Evolutionary conservation across 441 rosid genomes (phyloP).

Genomic region (Jatropha podagrica): DNA sequence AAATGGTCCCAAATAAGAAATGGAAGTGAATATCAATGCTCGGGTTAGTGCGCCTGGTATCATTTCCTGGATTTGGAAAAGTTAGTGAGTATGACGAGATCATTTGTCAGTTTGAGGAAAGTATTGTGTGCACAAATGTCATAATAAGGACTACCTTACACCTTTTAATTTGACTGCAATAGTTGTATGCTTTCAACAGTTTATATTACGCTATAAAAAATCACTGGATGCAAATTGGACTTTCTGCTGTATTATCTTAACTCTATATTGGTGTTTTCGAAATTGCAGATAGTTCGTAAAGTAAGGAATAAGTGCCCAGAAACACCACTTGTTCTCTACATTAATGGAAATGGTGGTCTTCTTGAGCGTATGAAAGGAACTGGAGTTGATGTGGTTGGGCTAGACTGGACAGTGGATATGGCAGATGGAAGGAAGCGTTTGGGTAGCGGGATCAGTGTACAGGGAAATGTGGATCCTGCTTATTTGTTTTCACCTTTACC

Average conservation of each 20-base stretch:
- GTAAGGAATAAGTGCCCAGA: slow-evolving; percentile 72
- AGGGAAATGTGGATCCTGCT: slow-evolving; percentile 94
- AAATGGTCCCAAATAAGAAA: not conserved
- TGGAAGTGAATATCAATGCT: not conserved
- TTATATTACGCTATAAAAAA: not conserved
- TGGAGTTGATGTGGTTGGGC: slow-evolving; percentile 93
- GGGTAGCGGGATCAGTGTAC: slow-evolving; percentile 66
- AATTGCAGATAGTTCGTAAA: slow-evolving; percentile 53
- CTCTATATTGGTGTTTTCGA: not conserved
- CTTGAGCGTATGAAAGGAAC: slow-evolving; percentile 88
- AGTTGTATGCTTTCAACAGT: not conserved
- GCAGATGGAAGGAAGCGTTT: slow-evolving; percentile 84
- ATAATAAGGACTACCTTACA: not conserved
- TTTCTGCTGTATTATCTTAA: not conserved
- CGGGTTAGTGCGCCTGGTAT: not conserved
- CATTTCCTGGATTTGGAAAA: not conserved
- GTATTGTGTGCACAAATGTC: not conserved
- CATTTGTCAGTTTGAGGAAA: not conserved
- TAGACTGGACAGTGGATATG: slow-evolving; percentile 99
- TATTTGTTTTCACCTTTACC: slow-evolving; percentile 69
- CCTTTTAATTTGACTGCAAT: not conserved
- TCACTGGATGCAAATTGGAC: not conserved
- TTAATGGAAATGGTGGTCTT: slow-evolving; percentile 90
- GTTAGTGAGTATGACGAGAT: not conserved
- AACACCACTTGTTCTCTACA: slow-evolving; percentile 82